Percentiles rank a stretch among this genome's conserved stretches.
Evolutionary conservation across 257 asterid species (phyloP).

Genomic region (Solanum virginianum): DNA sequence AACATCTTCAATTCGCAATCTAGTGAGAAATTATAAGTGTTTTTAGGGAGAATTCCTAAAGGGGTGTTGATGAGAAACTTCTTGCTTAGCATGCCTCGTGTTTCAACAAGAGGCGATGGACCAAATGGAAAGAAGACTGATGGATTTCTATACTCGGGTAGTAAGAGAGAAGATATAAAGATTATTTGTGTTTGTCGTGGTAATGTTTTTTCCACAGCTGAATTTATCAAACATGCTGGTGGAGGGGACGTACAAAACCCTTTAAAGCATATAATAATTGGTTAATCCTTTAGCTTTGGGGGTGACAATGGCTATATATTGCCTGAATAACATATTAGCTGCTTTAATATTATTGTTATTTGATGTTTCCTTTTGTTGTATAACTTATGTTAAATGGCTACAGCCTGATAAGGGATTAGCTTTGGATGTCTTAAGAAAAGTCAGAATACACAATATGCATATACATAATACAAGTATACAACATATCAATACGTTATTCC

Average conservation of each 20-base stretch:
- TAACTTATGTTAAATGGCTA: background rate
- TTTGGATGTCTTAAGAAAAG: background rate
- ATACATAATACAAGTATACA: too few species aligned
- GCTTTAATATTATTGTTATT: background rate
- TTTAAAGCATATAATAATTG: slow-evolving; percentile 50
- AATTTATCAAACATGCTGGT: slow-evolving; percentile 67
- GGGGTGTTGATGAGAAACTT: slow-evolving; percentile 7
- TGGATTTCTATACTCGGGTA: slow-evolving; percentile 51
- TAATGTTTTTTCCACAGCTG: slow-evolving; percentile 50
- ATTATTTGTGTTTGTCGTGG: slow-evolving; percentile 89
- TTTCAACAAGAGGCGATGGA: slow-evolving; percentile 39
- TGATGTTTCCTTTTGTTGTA: background rate
- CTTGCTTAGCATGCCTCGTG: slow-evolving; percentile 54
- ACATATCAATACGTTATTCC: too few species aligned
- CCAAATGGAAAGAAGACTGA: slow-evolving; percentile 33
- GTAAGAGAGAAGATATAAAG: slow-evolving; percentile 50
- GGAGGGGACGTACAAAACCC: slow-evolving; percentile 60
- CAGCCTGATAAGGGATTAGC: background rate
- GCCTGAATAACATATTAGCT: background rate
- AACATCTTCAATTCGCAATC: background rate
- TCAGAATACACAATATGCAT: too few species aligned
- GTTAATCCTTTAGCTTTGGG: slow-evolving; percentile 24
- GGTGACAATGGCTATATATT: background rate
- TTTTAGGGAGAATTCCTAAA: background rate
- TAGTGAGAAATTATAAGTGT: background rate